These are phyloP conservation scores for Trichoderma sp. DNA, from an alignment of 2,329 filamentous ascomycete species.

Conservation along the genomic window DNA sequence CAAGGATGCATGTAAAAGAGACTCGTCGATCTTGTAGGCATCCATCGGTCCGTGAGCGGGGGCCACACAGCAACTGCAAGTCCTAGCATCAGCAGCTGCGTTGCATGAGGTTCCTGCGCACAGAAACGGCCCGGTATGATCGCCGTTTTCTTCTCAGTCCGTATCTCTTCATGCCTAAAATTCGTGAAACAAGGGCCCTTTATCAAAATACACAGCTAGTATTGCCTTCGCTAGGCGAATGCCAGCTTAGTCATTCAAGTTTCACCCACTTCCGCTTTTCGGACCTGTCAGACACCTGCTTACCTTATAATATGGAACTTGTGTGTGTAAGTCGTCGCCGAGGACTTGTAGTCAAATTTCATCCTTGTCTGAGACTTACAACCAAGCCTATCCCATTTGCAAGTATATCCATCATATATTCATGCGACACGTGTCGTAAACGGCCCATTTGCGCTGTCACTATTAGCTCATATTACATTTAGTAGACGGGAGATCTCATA, in stretches of 20 bases:
- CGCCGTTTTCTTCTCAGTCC: background rate
- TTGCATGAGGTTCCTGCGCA: too few relatives aligned
- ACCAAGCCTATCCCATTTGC: background rate
- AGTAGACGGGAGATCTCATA: background rate
- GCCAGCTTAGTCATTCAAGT: background rate
- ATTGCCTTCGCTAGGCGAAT: background rate
- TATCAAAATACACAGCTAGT: background rate
- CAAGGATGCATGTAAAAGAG: background rate
- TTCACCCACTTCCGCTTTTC: background rate
- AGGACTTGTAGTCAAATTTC: background rate
- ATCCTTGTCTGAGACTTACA: background rate
- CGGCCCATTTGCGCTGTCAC: background rate
- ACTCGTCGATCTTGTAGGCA: background rate
- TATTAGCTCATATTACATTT: background rate
- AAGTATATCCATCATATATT: background rate
- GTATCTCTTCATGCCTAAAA: background rate
- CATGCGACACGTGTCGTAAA: background rate
- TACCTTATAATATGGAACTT: background rate
- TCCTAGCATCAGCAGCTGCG: background rate
- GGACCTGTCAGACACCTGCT: background rate
- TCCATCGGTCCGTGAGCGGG: background rate
- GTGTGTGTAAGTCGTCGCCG: background rate
- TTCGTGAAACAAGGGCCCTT: background rate
- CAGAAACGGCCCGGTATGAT: background rate
- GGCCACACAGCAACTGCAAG: background rate